Evolutionary conservation across 2,329 filamentous ascomycete genomes (phyloP).

Genomic region (Aspergillus brunneoviolaceus): DNA sequence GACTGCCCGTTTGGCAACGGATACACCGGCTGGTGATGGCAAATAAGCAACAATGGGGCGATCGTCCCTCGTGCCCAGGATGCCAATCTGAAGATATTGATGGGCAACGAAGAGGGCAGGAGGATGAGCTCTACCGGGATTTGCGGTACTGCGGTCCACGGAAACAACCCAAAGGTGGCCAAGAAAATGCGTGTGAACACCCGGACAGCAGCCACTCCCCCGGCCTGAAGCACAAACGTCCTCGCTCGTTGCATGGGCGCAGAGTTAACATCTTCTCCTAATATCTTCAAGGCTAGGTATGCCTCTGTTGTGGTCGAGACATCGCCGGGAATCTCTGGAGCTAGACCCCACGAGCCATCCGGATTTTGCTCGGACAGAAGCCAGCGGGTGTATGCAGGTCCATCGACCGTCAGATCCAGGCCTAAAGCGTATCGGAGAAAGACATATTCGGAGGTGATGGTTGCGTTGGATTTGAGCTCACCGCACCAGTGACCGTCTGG

Average conservation of each 20-base stretch:
- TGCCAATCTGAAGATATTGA: conserved; percentile 34
- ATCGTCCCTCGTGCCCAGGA: conserved; percentile 21
- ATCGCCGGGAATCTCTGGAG: conserved; percentile 24
- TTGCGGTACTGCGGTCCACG: conserved; percentile 34
- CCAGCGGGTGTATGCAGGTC: conserved; percentile 9
- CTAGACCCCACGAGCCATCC: conserved; percentile 35
- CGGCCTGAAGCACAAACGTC: conserved; percentile 24
- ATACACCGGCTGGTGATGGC: conserved; percentile 33
- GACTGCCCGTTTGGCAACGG: conserved; percentile 25
- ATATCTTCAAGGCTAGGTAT: conserved; percentile 38
- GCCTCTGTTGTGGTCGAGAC: conserved; percentile 32
- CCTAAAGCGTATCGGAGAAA: conserved; percentile 25
- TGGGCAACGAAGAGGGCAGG: conserved; percentile 24
- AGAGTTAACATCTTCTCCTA: conserved; percentile 21
- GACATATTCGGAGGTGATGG: conserved; percentile 30
- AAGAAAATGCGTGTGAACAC: conserved; percentile 32
- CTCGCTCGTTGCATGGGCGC: conserved; percentile 20
- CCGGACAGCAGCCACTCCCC: conserved; percentile 33
- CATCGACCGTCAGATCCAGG: conserved; percentile 16
- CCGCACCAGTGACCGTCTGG: conserved; percentile 29
- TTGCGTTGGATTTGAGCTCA: conserved; percentile 24
- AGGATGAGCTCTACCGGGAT: conserved; percentile 37
- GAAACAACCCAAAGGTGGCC: conserved; percentile 35
- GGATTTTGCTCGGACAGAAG: conserved; percentile 23
- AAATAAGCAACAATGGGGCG: conserved; percentile 18